Evolutionary conservation across 1,139 yeast species (phyloP), one percentile per base, ranked within the genome.

Genomic region (Sugiyamaella paludigena): DNA sequence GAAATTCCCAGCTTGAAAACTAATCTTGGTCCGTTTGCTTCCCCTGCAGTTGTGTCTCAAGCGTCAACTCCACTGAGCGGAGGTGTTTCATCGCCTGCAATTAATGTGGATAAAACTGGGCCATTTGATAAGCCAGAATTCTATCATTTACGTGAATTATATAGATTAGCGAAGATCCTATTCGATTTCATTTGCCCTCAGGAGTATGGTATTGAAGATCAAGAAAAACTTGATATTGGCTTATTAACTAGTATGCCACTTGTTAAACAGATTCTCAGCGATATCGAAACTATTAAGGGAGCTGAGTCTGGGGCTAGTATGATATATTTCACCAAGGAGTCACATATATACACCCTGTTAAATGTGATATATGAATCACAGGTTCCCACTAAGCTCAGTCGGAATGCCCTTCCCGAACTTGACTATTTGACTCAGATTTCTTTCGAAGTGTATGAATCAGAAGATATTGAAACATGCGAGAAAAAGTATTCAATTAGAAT

Each of bases 101-200:
- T 36, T 8, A 36, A 31, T 13, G 27, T 36, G 26, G 47, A 42
- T n/a, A 52, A 54, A 40, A 36, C 44, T 30, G 60, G 61, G 2
- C 60, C 91, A 39, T 91, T 91, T 67, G 96, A 87, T 63, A 85
- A 83, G 56, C 83, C 89, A 2, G 83, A 85, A 46, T 89, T 78
- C 66, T 84, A 86, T 26, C 78, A 88, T 55, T 75, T 94, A 52
- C 78, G 98, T 58, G 98, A 94, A 64, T 75, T 94, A 50, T 94
- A 91, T 67, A 76, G 92, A 55, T 75, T 94, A 48, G 87, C 97
- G 0, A 94, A 94, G 67, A 96, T 94, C 4, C 72, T 94, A 56
- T 94, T 94, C 70, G 99, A 94, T 69, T 92, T 92, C 62, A 89
- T 94, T 47, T 92, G 98, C 68, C 99, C 99, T 10, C 98, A 94